Base-by-base conservation (phyloP, 495 filamentous ascomycete genomes). In the Aeminium ludgeri region DNA sequence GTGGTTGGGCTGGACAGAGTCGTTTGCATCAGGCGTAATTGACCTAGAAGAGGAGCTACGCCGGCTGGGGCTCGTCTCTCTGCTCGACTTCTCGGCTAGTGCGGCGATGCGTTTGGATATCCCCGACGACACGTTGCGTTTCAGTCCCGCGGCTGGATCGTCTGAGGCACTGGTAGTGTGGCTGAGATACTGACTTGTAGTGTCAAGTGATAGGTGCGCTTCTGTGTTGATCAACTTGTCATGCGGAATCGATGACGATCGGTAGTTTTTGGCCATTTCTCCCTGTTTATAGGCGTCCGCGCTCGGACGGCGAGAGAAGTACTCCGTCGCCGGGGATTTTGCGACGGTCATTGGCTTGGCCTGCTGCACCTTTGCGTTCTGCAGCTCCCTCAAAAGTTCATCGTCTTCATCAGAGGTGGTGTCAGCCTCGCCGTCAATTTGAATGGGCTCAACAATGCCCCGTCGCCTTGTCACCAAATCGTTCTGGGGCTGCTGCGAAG, bases 41-140 rank as follows among this genome's bases (percentile, higher is more conserved):
- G 35, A 34, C 13, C 20, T 20, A 6, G 31, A 13, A 17, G 46
- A 30, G 2, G 38, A 8, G n/a, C 29, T 34, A 6, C 10, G 6
- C 8, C 23, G 23, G 10, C 6, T 12, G 15, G 44, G 38, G 41
- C 35, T 40, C n/a, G 44, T 43, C 30, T 59, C 51, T 34, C 45
- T 44, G 31, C 49, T 55, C 2, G 53, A 51, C 33, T 50, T 44
- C 38, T 58, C 55, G 8, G 58, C 80, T 33, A 94, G 65, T 11
- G 84, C 82, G 53, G 89, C 83, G 53, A 94, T 92, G 38, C 86
- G 76, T 55, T 82, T 80, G 6, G 83, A 86, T 50, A 94, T 92
- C 30, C 82, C 83, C 19, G 79, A 81, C 1, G 84, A 86, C 15
- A 92, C 70, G 53, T 84, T 87, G 57, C 68, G 56, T 62, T 81